Percentiles rank a stretch among this genome's conserved stretches.
These are phyloP conservation scores for Arthrobotrys megalospora DNA, from an alignment of 2,329 filamentous ascomycete species.

Conservation along the genomic window DNA sequence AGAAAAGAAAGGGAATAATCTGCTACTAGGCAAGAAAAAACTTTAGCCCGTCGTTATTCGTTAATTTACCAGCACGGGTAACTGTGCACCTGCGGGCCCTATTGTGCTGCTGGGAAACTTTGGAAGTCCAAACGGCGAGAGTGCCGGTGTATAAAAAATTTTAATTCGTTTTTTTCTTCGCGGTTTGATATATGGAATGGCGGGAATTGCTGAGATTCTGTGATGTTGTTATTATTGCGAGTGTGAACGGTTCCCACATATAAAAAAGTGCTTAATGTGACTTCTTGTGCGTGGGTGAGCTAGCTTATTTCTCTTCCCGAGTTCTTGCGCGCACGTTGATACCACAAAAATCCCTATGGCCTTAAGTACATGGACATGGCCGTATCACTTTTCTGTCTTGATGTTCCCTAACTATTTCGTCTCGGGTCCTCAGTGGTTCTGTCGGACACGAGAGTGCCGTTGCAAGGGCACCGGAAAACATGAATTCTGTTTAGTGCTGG, in stretches of 20 bases:
- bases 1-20: slow-evolving; percentile 61
- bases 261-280: slow-evolving; percentile 30
- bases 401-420: slow-evolving; percentile 21
- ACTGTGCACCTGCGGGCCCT: slow-evolving; percentile 39
- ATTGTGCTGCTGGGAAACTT: background rate
- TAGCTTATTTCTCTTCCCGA: slow-evolving; percentile 34
- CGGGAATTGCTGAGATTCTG: slow-evolving; percentile 36
- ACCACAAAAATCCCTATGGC: slow-evolving; percentile 12
- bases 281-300: slow-evolving; percentile 49
- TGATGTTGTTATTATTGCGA: slow-evolving; percentile 48
- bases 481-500: slow-evolving; percentile 42
- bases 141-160: slow-evolving; percentile 4
- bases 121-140: background rate
- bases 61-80: slow-evolving; percentile 46
- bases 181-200: slow-evolving; percentile 32
- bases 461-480: slow-evolving; percentile 46
- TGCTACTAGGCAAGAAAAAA: slow-evolving; percentile 53
- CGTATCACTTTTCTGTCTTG: background rate
- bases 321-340: slow-evolving; percentile 42
- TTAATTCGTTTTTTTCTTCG: background rate
- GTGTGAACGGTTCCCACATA: slow-evolving; percentile 52
- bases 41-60: slow-evolving; percentile 43
- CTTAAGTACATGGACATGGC: slow-evolving; percentile 17
- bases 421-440: slow-evolving; percentile 38
- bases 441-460: slow-evolving; percentile 31